Base-by-base conservation (phyloP, 2,329 filamentous ascomycete species). In the Neoascochyta sp. region DNA sequence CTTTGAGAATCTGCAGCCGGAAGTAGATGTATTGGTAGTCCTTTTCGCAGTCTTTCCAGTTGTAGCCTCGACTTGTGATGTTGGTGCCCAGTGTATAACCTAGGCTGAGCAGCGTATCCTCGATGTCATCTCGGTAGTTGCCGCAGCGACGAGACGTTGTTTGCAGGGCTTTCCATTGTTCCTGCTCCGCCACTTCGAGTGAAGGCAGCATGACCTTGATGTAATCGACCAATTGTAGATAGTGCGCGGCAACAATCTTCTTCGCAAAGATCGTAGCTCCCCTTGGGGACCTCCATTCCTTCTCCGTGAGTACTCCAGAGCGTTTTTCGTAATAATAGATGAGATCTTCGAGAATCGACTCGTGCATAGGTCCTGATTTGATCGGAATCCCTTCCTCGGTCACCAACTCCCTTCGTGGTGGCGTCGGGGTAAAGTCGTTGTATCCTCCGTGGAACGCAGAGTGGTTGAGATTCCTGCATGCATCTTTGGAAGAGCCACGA, bases 141-240 rank as follows among this genome's bases (percentile, higher is more conserved):
- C 57, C 54, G 17, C 56, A 61, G 7, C 57, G 53, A 2, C 56
- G 53, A 5, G 47, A 55, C 5, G 58, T 58, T 11, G 51, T 60
- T 22, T 56, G 52, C 0, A 60, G 41, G 8, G 34, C 46, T 17
- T 53, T 55, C 56, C 57, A 61, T 34, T 61, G 57, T 15, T 57
- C 54, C 32, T 58, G 47, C 14, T 61, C 56, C 16, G 59, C 47
- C 0, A 53, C 45, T 32, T 61, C 57, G 12, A 61, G 41, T 0
- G 54, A 59, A 0, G 56, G 56, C 1, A 61, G 41, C 52, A 60
- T 57, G 9, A 39, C 49, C 36, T 60, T 60, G 36, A 60, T 60
- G 28, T 60, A 60, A 32, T 59, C 55, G 7, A 56, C 45, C 3
- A 61, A 36, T 27, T 61, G 57, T 2, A 60, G 40, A 16, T 52